A percentile compares a stretch with the other conserved stretches of the same genome.
These are phyloP conservation scores for Quercus berberidifolia DNA, from an alignment of 306 rosid species.

Conservation along the genomic window DNA sequence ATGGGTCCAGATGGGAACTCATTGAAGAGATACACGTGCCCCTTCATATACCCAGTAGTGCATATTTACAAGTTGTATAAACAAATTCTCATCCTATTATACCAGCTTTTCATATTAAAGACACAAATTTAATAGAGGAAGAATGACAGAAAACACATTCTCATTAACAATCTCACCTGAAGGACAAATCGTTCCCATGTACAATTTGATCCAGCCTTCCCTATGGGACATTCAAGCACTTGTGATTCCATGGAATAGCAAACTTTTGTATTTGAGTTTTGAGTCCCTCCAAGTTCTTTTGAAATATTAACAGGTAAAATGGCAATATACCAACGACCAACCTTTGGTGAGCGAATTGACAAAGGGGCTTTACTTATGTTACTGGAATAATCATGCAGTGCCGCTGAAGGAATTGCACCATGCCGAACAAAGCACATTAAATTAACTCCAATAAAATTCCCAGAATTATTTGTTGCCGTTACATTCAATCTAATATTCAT, in stretches of 20 bases:
- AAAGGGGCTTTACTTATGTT: conserved; percentile 53
- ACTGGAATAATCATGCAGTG: conserved; percentile 64
- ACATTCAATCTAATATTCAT: conserved; percentile 47
- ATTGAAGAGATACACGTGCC: not conserved
- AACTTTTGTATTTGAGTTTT: conserved; percentile 32
- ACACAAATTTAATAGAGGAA: conserved; percentile 4
- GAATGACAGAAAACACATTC: conserved; percentile 1
- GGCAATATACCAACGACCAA: conserved; percentile 74
- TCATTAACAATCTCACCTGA: conserved; percentile 57
- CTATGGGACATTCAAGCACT: conserved; percentile 67
- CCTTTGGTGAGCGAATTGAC: conserved; percentile 60
- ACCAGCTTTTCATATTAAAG: not conserved
- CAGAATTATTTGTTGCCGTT: conserved; percentile 33
- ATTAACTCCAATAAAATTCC: conserved; percentile 34
- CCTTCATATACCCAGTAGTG: not conserved
- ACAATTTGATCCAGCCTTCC: conserved; percentile 86
- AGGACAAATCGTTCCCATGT: conserved; percentile 58
- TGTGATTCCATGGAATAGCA: conserved; percentile 73
- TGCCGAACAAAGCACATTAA: conserved; percentile 74
- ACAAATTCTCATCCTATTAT: not conserved
- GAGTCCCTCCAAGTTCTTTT: conserved; percentile 41
- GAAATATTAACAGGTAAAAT: conserved; percentile 49
- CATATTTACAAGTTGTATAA: not conserved
- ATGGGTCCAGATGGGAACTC: conserved; percentile 2
- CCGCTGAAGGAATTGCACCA: conserved; percentile 75